phyloP scores from a whole-genome alignment of 2,329 filamentous ascomycete genomes.

The Ophiostoma ips region DNA sequence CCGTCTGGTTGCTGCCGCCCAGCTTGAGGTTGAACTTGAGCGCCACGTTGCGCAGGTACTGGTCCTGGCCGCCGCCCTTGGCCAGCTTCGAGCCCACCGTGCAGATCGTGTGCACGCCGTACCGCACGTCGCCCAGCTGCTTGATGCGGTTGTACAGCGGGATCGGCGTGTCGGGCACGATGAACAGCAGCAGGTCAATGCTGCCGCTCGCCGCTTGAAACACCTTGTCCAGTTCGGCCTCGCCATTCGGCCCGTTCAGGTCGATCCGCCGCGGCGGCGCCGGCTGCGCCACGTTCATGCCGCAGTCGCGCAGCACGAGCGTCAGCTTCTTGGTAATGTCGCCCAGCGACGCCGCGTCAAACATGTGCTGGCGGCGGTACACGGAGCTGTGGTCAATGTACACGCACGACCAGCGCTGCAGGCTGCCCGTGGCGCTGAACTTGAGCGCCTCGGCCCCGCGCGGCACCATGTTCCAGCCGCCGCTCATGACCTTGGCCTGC shows the following conservation, averaged over 20 bases:
- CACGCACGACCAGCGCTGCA: constrained; percentile 29
- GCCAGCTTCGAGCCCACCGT: constrained; percentile 35
- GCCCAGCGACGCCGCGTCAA: not conserved
- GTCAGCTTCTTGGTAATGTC: constrained; percentile 1
- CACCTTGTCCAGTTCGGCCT: constrained; percentile 2
- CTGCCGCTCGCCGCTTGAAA: not conserved
- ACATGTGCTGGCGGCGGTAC: not conserved
- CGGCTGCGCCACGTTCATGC: constrained; percentile 5
- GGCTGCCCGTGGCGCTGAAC: constrained; percentile 29
- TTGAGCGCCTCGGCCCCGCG: constrained; percentile 20
- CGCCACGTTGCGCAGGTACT: constrained; percentile 40
- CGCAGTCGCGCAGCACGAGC: constrained; percentile 5
- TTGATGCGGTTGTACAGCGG: constrained; percentile 45
- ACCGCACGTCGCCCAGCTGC: constrained; percentile 37
- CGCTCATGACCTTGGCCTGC: constrained; percentile 18
- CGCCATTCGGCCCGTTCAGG: constrained; percentile 1
- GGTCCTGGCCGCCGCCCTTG: constrained; percentile 16
- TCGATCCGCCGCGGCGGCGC: not conserved
- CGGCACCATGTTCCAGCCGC: constrained; percentile 44
- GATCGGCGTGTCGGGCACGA: constrained; percentile 29
- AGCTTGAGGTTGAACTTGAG: constrained; percentile 55
- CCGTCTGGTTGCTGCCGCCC: constrained; percentile 43
- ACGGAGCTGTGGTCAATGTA: constrained; percentile 10
- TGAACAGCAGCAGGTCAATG: constrained; percentile 31
- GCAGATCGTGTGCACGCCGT: constrained; percentile 47